These are phyloP conservation scores for Cystobasidiaceae sp. DNA, from an alignment of 1,284 basidiomycete species.

Conservation along the genomic window DNA sequence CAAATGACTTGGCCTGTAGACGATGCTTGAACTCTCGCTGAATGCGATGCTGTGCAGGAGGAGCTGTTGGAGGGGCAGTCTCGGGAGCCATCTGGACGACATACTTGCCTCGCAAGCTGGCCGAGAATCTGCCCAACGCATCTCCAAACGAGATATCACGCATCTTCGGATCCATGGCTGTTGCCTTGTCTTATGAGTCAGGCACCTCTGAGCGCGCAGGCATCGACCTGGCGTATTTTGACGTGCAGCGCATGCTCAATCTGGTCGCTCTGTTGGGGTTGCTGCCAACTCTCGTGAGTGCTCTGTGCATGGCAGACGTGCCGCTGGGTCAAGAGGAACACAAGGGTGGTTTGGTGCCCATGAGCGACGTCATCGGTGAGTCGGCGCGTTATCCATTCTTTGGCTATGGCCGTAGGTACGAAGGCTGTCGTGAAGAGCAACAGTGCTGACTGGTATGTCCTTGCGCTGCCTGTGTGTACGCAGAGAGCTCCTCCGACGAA, in stretches of 20 bases:
- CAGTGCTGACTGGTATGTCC: neutral
- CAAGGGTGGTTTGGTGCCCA: neutral
- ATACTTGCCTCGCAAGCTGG: constrained; percentile 35
- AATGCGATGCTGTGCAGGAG: constrained; percentile 4
- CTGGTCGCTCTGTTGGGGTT: constrained; percentile 18
- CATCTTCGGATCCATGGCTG: constrained; percentile 41
- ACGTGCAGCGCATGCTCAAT: constrained; percentile 41
- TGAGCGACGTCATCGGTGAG: constrained; percentile 2
- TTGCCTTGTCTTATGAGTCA: constrained; percentile 38
- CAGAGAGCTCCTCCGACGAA: neutral
- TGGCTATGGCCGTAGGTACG: neutral
- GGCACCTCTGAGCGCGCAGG: constrained; percentile 33
- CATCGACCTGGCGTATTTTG: constrained; percentile 41
- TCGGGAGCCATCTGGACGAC: constrained; percentile 44
- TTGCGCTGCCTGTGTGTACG: too few species aligned
- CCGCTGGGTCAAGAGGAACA: constrained; percentile 4
- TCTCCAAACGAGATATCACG: constrained; percentile 34
- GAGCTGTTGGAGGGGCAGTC: constrained; percentile 42
- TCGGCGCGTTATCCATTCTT: neutral
- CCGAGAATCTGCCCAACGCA: constrained; percentile 31
- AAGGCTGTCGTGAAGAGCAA: neutral
- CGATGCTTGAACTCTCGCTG: neutral
- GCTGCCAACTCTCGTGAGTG: constrained; percentile 10
- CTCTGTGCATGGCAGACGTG: constrained; percentile 17
- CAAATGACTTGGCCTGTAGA: neutral